Evolutionary conservation across 768 basidiomycete species (phyloP), one percentile per base, ranked within the genome.

Genomic region (Mycena amicta): DNA sequence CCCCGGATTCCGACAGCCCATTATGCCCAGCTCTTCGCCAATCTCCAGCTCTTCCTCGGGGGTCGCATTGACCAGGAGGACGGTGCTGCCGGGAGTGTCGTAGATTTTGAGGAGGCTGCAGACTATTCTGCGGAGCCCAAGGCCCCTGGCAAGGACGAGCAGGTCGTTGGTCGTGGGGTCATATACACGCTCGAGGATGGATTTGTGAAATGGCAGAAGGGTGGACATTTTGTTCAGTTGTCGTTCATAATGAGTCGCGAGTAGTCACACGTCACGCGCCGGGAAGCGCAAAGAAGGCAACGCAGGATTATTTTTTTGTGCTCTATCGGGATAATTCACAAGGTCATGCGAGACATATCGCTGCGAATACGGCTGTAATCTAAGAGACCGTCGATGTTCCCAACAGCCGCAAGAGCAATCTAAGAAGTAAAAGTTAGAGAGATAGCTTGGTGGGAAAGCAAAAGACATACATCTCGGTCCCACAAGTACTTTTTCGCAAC

Each of bases 401-500:
- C 96, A 57, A 95, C 76, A 55, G 95, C 96, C 50, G 96, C 93
- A 43, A 98, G 74, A 2, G 94, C 88, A 63, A 95, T 79, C 89
- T 92, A 63, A 25, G n/a, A 37, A 28, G 28, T 40, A 47, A 39
- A 27, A 27, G 33, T 29, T 16, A 56, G 26, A 51, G 4, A 56
- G n/a, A n/a, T n/a, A n/a, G n/a, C n/a, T n/a, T n/a, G n/a, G n/a
- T 31, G n/a, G 56, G 39, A 45, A 43, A 25, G 27, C 56, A 26
- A 57, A 49, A 41, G 31, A 80, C 85, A 68, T 70, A 93, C 91
- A 74, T 97, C 95, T 75, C 92, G 91, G 74, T 98, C 95, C 93
- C 94, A 97, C 16, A 97, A 82, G 74, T 97, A 97, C 79, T 93
- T 95, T 80, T 92, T 89, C 43, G 95, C 97, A 59, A 95, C 93